phyloP scores from a whole-genome alignment of 140 eudicot species.

The Stevia rebaudiana region DNA sequence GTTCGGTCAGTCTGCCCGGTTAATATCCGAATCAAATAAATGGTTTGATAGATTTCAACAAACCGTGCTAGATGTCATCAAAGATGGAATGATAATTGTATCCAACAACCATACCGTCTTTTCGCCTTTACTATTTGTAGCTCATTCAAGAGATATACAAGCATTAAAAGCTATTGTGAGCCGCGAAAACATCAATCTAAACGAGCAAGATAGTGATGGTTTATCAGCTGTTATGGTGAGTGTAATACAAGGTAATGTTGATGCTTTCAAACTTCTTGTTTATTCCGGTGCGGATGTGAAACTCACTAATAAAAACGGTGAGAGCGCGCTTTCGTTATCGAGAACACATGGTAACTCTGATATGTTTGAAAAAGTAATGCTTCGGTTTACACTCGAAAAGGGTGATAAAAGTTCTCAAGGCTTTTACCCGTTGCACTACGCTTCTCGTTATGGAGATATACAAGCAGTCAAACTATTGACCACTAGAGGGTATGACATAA shows the following conservation, averaged over 20 bases:
- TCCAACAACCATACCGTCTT: constrained; percentile 49
- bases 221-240: constrained; percentile 84
- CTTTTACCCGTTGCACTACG: constrained; percentile 75
- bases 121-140: constrained; percentile 60
- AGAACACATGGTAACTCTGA: constrained; percentile 42
- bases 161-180: constrained; percentile 48
- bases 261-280: constrained; percentile 68
- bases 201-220: constrained; percentile 70
- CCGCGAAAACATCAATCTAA: constrained; percentile 36
- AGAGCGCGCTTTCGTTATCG: constrained; percentile 60
- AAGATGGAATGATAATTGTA: constrained; percentile 40
- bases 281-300: constrained; percentile 78
- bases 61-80: constrained; percentile 39
- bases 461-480: constrained; percentile 58
- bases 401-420: constrained; percentile 53
- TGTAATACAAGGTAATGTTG: constrained; percentile 65
- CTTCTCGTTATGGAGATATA: constrained; percentile 73
- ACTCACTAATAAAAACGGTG: constrained; percentile 54
- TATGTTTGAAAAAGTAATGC: constrained; percentile 72
- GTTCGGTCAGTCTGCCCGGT: constrained; percentile 48
- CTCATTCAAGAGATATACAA: constrained; percentile 57
- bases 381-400: constrained; percentile 67
- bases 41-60: constrained; percentile 59
- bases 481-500: constrained; percentile 69
- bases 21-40: constrained; percentile 40